Evolutionary conservation across 345 rosid species (phyloP), one percentile per base, ranked within the genome.

Genomic region (Noccaea caerulescens): DNA sequence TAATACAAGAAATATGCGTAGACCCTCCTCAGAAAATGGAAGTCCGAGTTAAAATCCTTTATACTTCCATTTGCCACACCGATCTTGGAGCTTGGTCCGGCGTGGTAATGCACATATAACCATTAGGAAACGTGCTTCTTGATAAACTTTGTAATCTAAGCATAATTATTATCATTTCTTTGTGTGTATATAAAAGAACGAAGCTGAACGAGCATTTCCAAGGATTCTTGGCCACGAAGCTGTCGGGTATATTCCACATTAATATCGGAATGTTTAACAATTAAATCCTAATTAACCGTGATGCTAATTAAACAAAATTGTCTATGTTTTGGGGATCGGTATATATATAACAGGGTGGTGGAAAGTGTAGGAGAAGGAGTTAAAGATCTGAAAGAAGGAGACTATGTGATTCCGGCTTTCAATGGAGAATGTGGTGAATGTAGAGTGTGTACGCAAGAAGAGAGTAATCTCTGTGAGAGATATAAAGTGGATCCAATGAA

Each of bases 151-250:
- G 8, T 47, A 36, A 44, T 34, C 32, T 63, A 56, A 63, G 14
- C 7, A 7, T 11, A 55, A 4, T 6, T 33, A 33, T 11, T 23
- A 18, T 27, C 13, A 4, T 34, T 25, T 6, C 10, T 11, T 2
- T 41, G 39, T 27, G 30, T 27, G 4, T 27, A 3, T 37, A 4
- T 64, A 25, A 39, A 55, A 86, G 90, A 85, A 81, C 8, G 96
- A 85, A 80, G 81, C 83, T 37, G 82, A 84, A 53, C 65, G 72
- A 76, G 89, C 87, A 51, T 89, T 68, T 78, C 96, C 92, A 7
- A 75, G 90, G 49, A 85, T 89, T 38, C 71, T 87, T 18, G 96
- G 96, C 37, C 96, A 89, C 56, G 92, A 89, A 66, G 92, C 92
- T n/a, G 85, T 86, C 2, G 92, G 96, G 92, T 88, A 80, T 37